A percentile compares a stretch with the other conserved stretches of the same genome.
Evolutionary conservation across 2,329 filamentous ascomycete species (phyloP).

Genomic region (Helotiales sp.): DNA sequence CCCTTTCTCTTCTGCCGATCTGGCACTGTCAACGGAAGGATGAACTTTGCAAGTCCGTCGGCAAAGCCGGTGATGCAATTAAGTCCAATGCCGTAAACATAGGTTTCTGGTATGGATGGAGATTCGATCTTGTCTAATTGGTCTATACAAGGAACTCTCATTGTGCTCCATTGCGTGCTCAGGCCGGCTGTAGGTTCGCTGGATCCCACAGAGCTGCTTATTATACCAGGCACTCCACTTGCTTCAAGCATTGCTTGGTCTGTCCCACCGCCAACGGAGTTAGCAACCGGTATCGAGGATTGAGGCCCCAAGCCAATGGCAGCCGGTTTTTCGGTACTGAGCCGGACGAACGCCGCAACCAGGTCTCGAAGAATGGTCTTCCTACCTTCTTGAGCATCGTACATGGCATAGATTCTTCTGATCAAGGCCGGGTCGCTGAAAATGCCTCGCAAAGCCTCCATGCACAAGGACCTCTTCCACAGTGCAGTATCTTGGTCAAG

Average conservation of each 20-base stretch:
- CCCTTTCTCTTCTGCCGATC: slow-evolving; percentile 59
- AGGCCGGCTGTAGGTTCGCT: slow-evolving; percentile 72
- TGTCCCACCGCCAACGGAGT: slow-evolving; percentile 58
- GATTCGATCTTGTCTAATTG: slow-evolving; percentile 91
- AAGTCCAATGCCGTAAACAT: slow-evolving; percentile 85
- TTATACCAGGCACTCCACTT: slow-evolving; percentile 83
- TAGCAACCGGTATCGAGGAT: slow-evolving; percentile 74
- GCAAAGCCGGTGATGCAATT: slow-evolving; percentile 88
- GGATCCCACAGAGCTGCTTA: slow-evolving; percentile 68
- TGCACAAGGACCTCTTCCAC: slow-evolving; percentile 88
- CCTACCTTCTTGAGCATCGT: slow-evolving; percentile 71
- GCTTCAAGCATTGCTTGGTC: slow-evolving; percentile 91
- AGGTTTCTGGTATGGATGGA: slow-evolving; percentile 83
- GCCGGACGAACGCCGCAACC: slow-evolving; percentile 83
- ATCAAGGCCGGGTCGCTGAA: slow-evolving; percentile 80
- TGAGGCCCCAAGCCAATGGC: slow-evolving; percentile 88
- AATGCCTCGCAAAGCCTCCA: slow-evolving; percentile 86
- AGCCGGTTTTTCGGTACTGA: slow-evolving; percentile 86
- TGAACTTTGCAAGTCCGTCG: slow-evolving; percentile 89
- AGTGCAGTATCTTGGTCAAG: slow-evolving; percentile 80
- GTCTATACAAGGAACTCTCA: slow-evolving; percentile 86
- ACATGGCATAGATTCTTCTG: slow-evolving; percentile 76
- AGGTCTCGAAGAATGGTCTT: slow-evolving; percentile 79
- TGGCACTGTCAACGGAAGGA: slow-evolving; percentile 86
- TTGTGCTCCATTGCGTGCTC: slow-evolving; percentile 86